Conservation (phyloP, 495 filamentous ascomycete species). For the Hyaloscypha variabilis region DNA sequence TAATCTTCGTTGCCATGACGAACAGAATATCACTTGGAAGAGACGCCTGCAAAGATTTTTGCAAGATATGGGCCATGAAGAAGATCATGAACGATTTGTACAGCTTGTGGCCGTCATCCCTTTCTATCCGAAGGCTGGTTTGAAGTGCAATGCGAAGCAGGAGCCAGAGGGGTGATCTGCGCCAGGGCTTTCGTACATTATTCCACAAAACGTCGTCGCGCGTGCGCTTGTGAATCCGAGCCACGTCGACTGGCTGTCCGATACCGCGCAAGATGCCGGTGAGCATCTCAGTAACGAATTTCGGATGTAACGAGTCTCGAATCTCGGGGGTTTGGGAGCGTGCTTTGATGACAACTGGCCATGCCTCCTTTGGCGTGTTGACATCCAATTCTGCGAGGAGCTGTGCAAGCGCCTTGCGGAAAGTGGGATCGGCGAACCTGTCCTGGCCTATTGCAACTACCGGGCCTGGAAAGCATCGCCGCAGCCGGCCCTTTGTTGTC, state of each 20-base stretch:
- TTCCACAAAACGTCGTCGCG: conserved; percentile 62
- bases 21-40: conserved; percentile 40
- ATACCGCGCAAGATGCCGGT: conserved; percentile 47
- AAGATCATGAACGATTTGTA: conserved; percentile 64
- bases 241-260: conserved; percentile 35
- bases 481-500: conserved; percentile 49
- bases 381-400: conserved; percentile 48
- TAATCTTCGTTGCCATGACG: conserved; percentile 53
- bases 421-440: conserved; percentile 36
- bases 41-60: conserved; percentile 8
- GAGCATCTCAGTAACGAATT: conserved; percentile 58
- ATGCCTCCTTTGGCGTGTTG: conserved; percentile 39
- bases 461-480: conserved; percentile 57
- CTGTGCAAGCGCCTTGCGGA: conserved; percentile 43
- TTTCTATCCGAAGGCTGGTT: conserved; percentile 20
- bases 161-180: conserved; percentile 61
- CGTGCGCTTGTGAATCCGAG: conserved; percentile 56
- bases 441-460: conserved; percentile 40
- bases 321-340: conserved; percentile 37
- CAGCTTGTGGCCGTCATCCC: conserved; percentile 13
- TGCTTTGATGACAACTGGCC: conserved; percentile 46
- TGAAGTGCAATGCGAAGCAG: conserved; percentile 60
- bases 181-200: conserved; percentile 48
- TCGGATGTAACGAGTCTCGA: conserved; percentile 56
- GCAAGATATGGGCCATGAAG: conserved; percentile 47